Evolutionary conservation across 2,329 filamentous ascomycete species (phyloP).

Genomic region (Penicillium sp.): DNA sequence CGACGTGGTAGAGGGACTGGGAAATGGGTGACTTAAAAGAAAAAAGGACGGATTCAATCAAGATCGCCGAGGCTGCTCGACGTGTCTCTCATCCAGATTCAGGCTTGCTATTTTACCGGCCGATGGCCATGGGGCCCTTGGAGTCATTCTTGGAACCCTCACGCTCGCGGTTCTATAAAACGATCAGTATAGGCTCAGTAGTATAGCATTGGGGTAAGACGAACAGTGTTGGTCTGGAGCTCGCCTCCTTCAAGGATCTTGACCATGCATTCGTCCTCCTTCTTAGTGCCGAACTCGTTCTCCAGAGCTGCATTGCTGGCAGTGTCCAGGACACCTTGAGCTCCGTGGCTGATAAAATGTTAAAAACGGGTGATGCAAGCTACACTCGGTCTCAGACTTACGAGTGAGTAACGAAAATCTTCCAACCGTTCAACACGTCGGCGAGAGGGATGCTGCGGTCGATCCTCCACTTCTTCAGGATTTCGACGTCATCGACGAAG

Average conservation of each 20-base stretch:
- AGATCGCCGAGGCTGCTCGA: background rate
- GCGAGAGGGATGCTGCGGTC: slow-evolving; percentile 75
- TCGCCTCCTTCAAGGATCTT: slow-evolving; percentile 74
- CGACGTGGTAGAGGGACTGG: background rate
- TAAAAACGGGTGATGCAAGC: background rate
- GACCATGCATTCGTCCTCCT: slow-evolving; percentile 75
- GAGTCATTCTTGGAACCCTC: slow-evolving; percentile 29
- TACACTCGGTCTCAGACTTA: slow-evolving; percentile 47
- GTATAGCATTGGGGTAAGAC: slow-evolving; percentile 21
- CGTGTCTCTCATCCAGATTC: background rate
- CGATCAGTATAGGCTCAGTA: slow-evolving; percentile 1
- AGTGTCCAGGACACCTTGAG: slow-evolving; percentile 70
- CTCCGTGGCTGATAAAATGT: slow-evolving; percentile 66
- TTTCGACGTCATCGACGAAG: slow-evolving; percentile 47
- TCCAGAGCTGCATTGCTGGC: slow-evolving; percentile 72
- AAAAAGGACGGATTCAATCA: background rate
- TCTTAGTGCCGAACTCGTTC: slow-evolving; percentile 78
- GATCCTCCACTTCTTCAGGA: slow-evolving; percentile 73
- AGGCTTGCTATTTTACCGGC: slow-evolving; percentile 15
- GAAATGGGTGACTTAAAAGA: too few relatives aligned
- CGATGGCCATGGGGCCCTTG: slow-evolving; percentile 19
- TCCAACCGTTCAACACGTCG: slow-evolving; percentile 81
- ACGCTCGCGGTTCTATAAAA: slow-evolving; percentile 27
- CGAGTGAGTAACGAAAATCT: slow-evolving; percentile 87
- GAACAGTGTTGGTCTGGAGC: slow-evolving; percentile 58